phyloP scores from a whole-genome alignment of 23 red algal genomes.

The Gracilaria domingensis region DNA sequence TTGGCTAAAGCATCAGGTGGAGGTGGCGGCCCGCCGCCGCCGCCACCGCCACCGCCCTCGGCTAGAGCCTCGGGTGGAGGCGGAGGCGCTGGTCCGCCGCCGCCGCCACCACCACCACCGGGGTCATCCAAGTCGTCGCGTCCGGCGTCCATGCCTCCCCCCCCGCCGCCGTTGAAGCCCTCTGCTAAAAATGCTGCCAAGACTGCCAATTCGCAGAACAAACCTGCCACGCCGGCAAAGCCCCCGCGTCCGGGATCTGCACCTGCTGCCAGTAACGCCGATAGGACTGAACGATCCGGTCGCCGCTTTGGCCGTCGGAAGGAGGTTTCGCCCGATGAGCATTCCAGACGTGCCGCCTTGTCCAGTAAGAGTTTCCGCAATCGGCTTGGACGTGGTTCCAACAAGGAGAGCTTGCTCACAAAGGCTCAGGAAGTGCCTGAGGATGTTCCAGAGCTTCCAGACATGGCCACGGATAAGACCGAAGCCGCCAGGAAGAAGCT shows the following conservation, averaged over 20 bases:
- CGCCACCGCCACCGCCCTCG: constrained; percentile 25
- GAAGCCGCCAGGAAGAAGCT: constrained; percentile 38
- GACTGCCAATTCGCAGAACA: background rate
- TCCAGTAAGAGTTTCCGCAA: constrained; percentile 66
- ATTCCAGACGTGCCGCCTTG: constrained; percentile 31
- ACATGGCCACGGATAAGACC: constrained; percentile 31
- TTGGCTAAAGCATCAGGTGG: background rate
- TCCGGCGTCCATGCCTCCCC: constrained; percentile 21
- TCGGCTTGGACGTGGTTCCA: constrained; percentile 22
- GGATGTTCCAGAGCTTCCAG: constrained; percentile 12
- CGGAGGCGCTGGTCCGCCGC: background rate
- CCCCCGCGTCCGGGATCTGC: constrained; percentile 14
- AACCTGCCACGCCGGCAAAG: constrained; percentile 5
- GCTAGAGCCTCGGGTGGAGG: background rate
- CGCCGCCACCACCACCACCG: constrained; percentile 44
- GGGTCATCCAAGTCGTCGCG: background rate
- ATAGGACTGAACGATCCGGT: background rate
- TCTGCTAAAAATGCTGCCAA: background rate
- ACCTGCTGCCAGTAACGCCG: background rate
- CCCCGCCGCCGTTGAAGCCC: constrained; percentile 8
- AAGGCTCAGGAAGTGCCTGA: constrained; percentile 46
- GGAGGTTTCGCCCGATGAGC: constrained; percentile 16
- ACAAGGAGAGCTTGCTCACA: constrained; percentile 32
- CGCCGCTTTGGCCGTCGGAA: constrained; percentile 34
- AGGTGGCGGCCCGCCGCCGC: background rate